Conservation (phyloP, 805 yeast species). For the Sugiyamaella mastotermitis region DNA sequence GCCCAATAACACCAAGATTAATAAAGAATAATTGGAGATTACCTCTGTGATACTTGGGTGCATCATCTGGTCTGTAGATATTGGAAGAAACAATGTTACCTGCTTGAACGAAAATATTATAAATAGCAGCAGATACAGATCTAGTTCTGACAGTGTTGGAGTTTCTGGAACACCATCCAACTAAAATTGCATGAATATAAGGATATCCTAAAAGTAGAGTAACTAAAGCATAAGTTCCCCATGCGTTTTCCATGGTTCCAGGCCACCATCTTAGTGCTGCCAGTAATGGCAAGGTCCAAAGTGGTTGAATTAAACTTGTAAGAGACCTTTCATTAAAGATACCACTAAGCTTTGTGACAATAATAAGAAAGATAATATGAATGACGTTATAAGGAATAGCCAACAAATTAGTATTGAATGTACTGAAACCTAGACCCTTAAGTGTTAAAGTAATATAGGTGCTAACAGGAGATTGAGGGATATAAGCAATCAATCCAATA, state of each 20-base stretch:
- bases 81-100: conserved; percentile 50
- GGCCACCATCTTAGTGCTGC: conserved; percentile 35
- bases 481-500: conserved; percentile 40
- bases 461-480: conserved; percentile 33
- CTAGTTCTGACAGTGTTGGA: conserved; percentile 58
- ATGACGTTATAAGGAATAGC: conserved; percentile 32
- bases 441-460: conserved; percentile 46
- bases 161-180: conserved; percentile 57
- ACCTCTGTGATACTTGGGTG: conserved; percentile 56
- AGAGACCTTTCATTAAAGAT: conserved; percentile 13
- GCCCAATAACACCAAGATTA: conserved; percentile 17
- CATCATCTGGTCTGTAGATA: conserved; percentile 51
- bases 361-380: conserved; percentile 10
- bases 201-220: conserved; percentile 26
- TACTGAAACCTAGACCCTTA: conserved; percentile 44
- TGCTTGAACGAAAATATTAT: conserved; percentile 58
- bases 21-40: conserved; percentile 33
- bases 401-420: conserved; percentile 46
- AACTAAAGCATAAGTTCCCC: conserved; percentile 29
- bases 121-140: conserved; percentile 59
- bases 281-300: conserved; percentile 16
- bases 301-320: conserved; percentile 12
- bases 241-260: conserved; percentile 27
- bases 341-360: conserved; percentile 14
- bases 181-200: conserved; percentile 49